These are phyloP conservation scores for Mycosphaerella arachidis DNA, from an alignment of 2,329 filamentous ascomycete genomes.

Conservation along the genomic window DNA sequence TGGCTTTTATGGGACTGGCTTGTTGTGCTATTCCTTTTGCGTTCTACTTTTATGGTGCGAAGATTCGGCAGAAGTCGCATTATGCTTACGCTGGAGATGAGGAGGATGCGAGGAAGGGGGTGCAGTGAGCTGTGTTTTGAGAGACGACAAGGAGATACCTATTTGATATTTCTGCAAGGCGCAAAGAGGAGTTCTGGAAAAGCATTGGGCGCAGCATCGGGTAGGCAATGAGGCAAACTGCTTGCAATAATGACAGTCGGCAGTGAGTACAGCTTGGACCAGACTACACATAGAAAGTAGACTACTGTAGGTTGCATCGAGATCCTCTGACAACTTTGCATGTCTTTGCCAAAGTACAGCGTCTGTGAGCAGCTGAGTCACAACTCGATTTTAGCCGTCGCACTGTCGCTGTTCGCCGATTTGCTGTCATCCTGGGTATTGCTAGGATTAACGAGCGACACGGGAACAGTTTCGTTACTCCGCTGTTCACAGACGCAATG, in stretches of 20 bases:
- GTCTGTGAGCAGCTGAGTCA: background rate
- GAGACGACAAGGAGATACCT: background rate
- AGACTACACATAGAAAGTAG: background rate
- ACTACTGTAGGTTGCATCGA: background rate
- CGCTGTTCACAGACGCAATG: too few relatives aligned
- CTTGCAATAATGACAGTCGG: background rate
- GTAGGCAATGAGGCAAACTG: background rate
- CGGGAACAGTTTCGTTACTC: too few relatives aligned
- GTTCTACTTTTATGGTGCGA: slow-evolving; percentile 73
- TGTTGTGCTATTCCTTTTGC: slow-evolving; percentile 49
- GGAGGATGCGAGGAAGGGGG: slow-evolving; percentile 35
- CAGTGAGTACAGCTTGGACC: background rate
- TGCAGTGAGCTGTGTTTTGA: slow-evolving; percentile 11
- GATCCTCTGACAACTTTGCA: background rate
- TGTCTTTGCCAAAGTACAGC: background rate
- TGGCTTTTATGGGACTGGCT: slow-evolving; percentile 40
- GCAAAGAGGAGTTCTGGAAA: background rate
- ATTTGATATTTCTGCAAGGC: background rate
- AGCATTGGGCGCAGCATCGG: background rate
- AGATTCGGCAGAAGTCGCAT: slow-evolving; percentile 63
- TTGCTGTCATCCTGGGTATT: too few relatives aligned
- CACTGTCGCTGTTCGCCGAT: too few relatives aligned
- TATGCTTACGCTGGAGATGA: slow-evolving; percentile 65
- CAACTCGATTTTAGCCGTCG: too few relatives aligned
- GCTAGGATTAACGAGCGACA: too few relatives aligned